These are phyloP conservation scores for Herpotrichia juniperi DNA, from an alignment of 2,329 filamentous ascomycete species.

Conservation along the genomic window DNA sequence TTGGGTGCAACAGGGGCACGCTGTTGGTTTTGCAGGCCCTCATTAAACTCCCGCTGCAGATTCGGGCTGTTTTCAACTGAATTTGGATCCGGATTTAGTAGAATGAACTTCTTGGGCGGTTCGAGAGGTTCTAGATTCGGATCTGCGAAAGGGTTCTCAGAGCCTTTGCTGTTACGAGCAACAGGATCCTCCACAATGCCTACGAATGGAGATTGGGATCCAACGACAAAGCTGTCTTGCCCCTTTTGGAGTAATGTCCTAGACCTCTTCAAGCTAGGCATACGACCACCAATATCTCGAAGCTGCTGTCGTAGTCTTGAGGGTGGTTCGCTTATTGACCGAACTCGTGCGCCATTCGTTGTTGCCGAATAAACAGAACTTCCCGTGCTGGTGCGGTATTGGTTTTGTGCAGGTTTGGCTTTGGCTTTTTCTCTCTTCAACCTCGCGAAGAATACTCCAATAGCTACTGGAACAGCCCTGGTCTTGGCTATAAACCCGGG, in stretches of 20 bases:
- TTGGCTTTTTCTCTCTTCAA: conserved; percentile 37
- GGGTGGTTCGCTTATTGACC: conserved; percentile 38
- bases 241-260: conserved; percentile 37
- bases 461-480: conserved; percentile 22
- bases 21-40: conserved; percentile 24
- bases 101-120: conserved; percentile 22
- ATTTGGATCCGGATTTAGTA: conserved; percentile 34
- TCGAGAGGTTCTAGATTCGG: conserved; percentile 17
- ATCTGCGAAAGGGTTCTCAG: conserved; percentile 35
- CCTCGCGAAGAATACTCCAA: conserved; percentile 31
- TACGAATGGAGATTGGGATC: conserved; percentile 29
- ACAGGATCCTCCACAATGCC: conserved; percentile 34
- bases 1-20: conserved; percentile 33
- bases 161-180: conserved; percentile 23
- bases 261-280: conserved; percentile 39
- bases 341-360: conserved; percentile 23
- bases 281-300: conserved; percentile 33
- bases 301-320: conserved; percentile 27
- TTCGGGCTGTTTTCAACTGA: conserved; percentile 6
- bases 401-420: conserved; percentile 29
- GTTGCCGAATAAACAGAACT: conserved; percentile 40
- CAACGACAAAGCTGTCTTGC: conserved; percentile 32
- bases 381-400: conserved; percentile 36
- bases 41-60: conserved; percentile 5
- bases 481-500: conserved; percentile 13